phyloP scores from a whole-genome alignment of 768 basidiomycete species.

The Boletus tomentosulus region DNA sequence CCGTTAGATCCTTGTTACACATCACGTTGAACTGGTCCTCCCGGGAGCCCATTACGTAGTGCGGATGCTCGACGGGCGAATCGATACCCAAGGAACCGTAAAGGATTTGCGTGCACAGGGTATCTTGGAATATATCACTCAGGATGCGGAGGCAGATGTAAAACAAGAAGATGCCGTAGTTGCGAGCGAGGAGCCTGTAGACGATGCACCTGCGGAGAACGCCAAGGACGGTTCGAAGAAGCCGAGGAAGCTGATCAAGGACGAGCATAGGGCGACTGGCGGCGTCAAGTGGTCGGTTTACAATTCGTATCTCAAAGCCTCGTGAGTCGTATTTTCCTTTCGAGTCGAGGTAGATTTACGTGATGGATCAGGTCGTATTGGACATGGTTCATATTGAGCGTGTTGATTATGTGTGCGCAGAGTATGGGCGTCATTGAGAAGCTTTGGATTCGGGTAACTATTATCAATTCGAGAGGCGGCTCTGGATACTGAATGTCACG shows the following conservation, averaged over 20 bases:
- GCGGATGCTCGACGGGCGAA: slow-evolving; percentile 76
- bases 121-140: slow-evolving; percentile 55
- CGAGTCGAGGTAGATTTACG: not conserved
- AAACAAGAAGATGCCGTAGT: slow-evolving; percentile 41
- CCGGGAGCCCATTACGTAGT: slow-evolving; percentile 70
- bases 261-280: slow-evolving; percentile 77
- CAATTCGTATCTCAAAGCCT: slow-evolving; percentile 64
- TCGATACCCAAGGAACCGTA: slow-evolving; percentile 69
- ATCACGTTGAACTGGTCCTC: slow-evolving; percentile 79
- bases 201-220: not conserved
- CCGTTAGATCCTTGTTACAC: slow-evolving; percentile 64
- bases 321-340: slow-evolving; percentile 35
- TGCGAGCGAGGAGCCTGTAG: slow-evolving; percentile 10
- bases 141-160: slow-evolving; percentile 44
- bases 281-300: slow-evolving; percentile 78
- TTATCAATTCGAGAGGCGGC: not conserved
- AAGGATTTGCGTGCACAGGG: slow-evolving; percentile 60
- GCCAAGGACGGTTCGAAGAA: no score
- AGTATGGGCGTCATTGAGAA: slow-evolving; percentile 26
- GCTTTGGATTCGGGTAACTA: slow-evolving; percentile 28
- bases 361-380: slow-evolving; percentile 25
- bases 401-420: slow-evolving; percentile 25
- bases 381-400: slow-evolving; percentile 23
- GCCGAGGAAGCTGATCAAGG: slow-evolving; percentile 70
- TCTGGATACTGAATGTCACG: not conserved